Evolutionary conservation across 2,329 filamentous ascomycete species (phyloP), one percentile per base, ranked within the genome.

Genomic region (Cladophialophora psammophila): DNA sequence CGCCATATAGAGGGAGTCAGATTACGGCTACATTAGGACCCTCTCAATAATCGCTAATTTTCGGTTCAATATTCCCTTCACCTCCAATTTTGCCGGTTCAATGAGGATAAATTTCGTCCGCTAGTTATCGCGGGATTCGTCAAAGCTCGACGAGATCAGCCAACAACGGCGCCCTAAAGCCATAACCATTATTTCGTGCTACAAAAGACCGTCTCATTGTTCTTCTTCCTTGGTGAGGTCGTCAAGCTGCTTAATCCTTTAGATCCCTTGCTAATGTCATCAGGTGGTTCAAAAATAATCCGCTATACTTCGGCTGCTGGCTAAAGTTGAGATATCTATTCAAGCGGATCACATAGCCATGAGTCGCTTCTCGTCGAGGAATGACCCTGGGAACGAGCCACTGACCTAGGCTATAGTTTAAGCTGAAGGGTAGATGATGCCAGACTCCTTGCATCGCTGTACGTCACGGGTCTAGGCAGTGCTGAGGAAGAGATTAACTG

Each of bases 281-380:
- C 12, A 42, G 38, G 38, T 42, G 12, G 38, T 42, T 42, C 12
- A 42, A 15, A 13, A 42, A 42, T 12, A 42, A 42, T 42, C 38
- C 10, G 38, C 38, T 12, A 6, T 42, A n/a, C 38, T 42, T 42
- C 1, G 38, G 15, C 38, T 42, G 15, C 57, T 55, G 5, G 60
- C 66, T 12, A 66, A 70, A 40, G 66, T 63, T 4, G 26, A 52
- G 35, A 55, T 67, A 40, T 26, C 54, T 50, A 65, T 70, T 20
- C 36, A 65, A 58, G 67, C 68, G 40, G 59, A 70, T 57, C 66
- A 70, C 45, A 63, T 59, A 32, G 40, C 62, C 13, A 63, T 70
- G 63, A 66, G 66, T 55, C 68, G 64, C 32, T 70, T 70, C 38
- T 58, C 57, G 56, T 63, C 63, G 42, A 35, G 56, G 40, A 61